Conservation (phyloP, 192 early-diverging fungal genomes). For the Coemansia sp. region DNA sequence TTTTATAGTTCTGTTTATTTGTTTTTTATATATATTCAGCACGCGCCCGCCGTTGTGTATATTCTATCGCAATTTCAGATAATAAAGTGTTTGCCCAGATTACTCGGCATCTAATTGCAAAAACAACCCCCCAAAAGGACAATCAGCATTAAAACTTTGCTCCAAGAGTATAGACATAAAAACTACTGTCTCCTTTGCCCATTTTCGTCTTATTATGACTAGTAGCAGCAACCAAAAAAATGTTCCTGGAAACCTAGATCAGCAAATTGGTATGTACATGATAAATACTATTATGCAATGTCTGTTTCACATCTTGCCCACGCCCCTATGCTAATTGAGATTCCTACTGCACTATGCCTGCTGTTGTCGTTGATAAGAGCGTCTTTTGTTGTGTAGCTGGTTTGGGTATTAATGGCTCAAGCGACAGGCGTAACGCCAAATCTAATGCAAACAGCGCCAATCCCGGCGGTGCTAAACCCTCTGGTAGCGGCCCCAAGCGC, state of each 20-base stretch:
- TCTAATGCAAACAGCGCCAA: constrained; percentile 4
- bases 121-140: background rate
- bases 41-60: background rate
- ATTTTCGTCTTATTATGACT: constrained; percentile 43
- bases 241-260: constrained; percentile 69
- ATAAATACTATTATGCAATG: background rate
- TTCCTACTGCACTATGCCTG: background rate
- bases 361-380: background rate
- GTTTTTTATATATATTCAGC: background rate
- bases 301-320: background rate
- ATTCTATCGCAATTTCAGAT: background rate
- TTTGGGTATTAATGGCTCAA: constrained; percentile 67
- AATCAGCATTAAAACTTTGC: background rate
- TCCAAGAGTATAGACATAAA: constrained; percentile 3
- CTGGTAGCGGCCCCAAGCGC: constrained; percentile 40
- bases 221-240: constrained; percentile 59
- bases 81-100: background rate
- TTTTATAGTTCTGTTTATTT: background rate
- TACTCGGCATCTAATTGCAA: background rate
- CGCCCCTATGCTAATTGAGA: background rate
- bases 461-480: background rate
- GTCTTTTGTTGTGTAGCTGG: constrained; percentile 57
- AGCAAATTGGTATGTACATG: constrained; percentile 65
- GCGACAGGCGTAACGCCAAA: constrained; percentile 32
- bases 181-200: constrained; percentile 4